phyloP scores from a whole-genome alignment of 805 yeast genomes.

The Zygosaccharomyces bisporus region DNA sequence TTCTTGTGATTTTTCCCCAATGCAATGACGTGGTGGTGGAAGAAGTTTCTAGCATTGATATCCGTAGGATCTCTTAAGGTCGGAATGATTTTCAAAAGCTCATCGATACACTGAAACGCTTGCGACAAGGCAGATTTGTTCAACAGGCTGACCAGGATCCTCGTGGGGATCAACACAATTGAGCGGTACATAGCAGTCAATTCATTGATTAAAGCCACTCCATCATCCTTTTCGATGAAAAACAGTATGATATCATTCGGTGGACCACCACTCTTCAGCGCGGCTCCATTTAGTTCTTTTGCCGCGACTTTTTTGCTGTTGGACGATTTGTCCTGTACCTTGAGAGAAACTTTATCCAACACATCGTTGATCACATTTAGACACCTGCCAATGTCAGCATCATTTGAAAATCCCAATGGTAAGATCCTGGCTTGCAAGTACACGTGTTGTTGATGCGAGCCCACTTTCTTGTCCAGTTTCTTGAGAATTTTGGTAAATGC shows the following conservation, averaged over 20 bases:
- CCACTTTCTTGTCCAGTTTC: conserved; percentile 82
- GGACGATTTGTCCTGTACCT: conserved; percentile 14
- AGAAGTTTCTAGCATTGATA: conserved; percentile 74
- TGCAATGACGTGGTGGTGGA: conserved; percentile 78
- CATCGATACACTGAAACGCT: conserved; percentile 55
- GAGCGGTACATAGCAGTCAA: conserved; percentile 42
- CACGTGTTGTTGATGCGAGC: conserved; percentile 52
- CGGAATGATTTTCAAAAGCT: conserved; percentile 48
- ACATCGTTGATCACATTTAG: conserved; percentile 51
- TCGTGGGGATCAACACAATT: conserved; percentile 49
- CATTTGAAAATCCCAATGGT: conserved; percentile 76
- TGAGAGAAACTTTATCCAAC: conserved; percentile 51
- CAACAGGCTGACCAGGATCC: conserved; percentile 55
- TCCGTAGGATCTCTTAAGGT: conserved; percentile 62
- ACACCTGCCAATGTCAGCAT: conserved; percentile 51
- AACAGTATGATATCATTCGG: conserved; percentile 15
- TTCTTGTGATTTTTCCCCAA: conserved; percentile 60
- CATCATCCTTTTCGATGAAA: conserved; percentile 43
- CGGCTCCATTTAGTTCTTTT: conserved; percentile 2
- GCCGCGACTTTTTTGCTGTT: conserved; percentile 4
- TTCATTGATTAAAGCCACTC: conserved; percentile 41
- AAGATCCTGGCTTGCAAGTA: conserved; percentile 63
- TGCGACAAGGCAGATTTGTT: conserved; percentile 60
- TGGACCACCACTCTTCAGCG: conserved; percentile 2
- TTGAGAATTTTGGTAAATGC: conserved; percentile 87